Percentiles rank a stretch among this genome's conserved stretches.
Conservation (phyloP, 2,329 filamentous ascomycete genomes). For the Pyrenophora teres region DNA sequence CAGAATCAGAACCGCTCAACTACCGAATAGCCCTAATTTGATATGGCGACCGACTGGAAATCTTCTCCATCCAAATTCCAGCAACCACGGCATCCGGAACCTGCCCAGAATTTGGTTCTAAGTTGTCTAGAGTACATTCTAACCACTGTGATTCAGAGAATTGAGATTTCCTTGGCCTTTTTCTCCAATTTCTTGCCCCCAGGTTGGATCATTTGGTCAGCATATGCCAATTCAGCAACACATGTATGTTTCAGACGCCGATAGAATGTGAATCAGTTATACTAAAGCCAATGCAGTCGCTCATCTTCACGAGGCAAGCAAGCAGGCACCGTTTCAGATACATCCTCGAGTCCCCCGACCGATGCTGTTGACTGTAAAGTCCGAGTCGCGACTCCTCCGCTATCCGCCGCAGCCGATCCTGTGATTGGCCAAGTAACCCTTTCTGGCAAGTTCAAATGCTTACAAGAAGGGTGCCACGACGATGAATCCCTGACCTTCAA, state of each 20-base stretch:
- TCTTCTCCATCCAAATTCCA: too few species aligned
- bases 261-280: too few species aligned
- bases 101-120: neutral
- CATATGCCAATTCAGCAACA: neutral
- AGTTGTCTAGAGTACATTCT: conserved; percentile 12
- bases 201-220: neutral
- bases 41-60: too few species aligned
- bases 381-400: neutral
- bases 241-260: neutral
- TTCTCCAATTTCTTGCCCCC: neutral
- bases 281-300: neutral
- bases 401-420: conserved; percentile 1
- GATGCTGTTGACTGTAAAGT: neutral
- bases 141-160: conserved; percentile 7
- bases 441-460: conserved; percentile 33
- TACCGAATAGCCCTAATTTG: too few species aligned
- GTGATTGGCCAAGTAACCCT: conserved; percentile 34
- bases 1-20: too few species aligned
- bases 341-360: too few species aligned
- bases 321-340: too few species aligned
- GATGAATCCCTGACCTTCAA: conserved; percentile 26
- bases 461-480: conserved; percentile 17
- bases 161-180: neutral
- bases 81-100: too few species aligned
- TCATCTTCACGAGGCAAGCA: neutral